Base-by-base conservation (phyloP, 208 protist genomes). In the Acanthamoeba triangularis region DNA sequence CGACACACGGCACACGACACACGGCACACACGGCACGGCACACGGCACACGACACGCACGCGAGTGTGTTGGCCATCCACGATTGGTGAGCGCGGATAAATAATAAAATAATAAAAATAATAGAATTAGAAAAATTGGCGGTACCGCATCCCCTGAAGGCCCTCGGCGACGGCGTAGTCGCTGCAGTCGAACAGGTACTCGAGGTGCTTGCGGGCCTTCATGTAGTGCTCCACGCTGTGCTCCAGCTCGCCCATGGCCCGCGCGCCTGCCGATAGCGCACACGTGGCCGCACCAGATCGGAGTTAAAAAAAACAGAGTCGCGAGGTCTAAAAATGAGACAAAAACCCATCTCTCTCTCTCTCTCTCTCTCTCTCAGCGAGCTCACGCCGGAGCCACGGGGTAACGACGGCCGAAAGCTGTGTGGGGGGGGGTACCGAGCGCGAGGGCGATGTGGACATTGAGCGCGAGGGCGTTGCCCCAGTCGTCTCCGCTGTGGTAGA, bases 101-200 rank as follows among this genome's bases (percentile, higher is more conserved):
- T n/a, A n/a, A n/a, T n/a, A n/a, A n/a, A n/a, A n/a, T n/a, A n/a
- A 59, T 16, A 59, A 59, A 59, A 59, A 59, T 59, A 59, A 59
- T 18, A 59, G 16, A 59, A 18, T 7, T 18, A 18, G 52, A 59
- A 59, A 59, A 59, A 59, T 59, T 59, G 7, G 16, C 11, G 52
- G 35, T 80, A 80, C 72, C 72, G 72, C 72, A 80, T 80, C 8
- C 72, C 72, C 37, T 80, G 72, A 11, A 80, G 37, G 1, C 35
- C 72, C 37, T 80, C 72, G 35, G 72, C 72, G 23, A 80, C 72
- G 72, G 72, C 72, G 33, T 80, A 80, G 72, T 80, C 72, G 37
- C 18, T 80, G 72, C 30, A 35, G 37, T 80, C 72, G n/a, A 80
- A 80, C n/a, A 80, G 72, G 37, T 44, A 37, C 30, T 80, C 72